A percentile compares a stretch with the other conserved stretches of the same genome.
These are phyloP conservation scores for Pestalotiopsis sp. DNA, from an alignment of 2,329 filamentous ascomycete genomes.

Conservation along the genomic window DNA sequence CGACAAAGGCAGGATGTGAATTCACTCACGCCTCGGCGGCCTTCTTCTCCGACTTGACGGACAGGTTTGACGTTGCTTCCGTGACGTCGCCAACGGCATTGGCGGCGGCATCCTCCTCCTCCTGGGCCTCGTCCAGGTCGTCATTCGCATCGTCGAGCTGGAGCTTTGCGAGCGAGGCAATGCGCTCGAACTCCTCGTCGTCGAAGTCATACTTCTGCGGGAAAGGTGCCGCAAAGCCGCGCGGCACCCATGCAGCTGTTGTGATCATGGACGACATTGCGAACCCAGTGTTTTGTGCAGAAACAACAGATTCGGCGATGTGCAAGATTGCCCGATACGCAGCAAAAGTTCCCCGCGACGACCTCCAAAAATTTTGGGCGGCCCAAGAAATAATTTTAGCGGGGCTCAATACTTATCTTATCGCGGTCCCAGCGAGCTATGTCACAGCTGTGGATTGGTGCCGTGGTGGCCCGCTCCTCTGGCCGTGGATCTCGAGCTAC, in stretches of 20 bases:
- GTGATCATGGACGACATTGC: constrained; percentile 73
- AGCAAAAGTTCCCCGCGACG: neutral
- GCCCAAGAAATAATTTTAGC: constrained; percentile 18
- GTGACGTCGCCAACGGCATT: constrained; percentile 21
- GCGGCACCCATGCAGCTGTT: constrained; percentile 73
- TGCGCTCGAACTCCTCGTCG: constrained; percentile 74
- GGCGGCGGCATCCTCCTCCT: constrained; percentile 30
- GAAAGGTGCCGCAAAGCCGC: constrained; percentile 75
- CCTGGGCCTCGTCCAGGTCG: constrained; percentile 74
- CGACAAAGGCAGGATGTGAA: too few relatives aligned
- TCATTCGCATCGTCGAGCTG: constrained; percentile 92
- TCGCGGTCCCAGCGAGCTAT: neutral
- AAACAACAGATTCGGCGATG: neutral
- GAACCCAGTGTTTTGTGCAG: neutral
- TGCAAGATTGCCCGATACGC: neutral
- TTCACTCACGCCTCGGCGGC: constrained; percentile 28
- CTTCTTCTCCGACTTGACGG: constrained; percentile 21
- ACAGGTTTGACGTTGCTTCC: constrained; percentile 21
- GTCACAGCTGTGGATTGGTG: neutral
- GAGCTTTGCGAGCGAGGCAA: constrained; percentile 72
- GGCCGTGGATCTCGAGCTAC: neutral
- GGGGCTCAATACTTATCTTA: constrained; percentile 19
- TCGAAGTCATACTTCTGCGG: constrained; percentile 75
- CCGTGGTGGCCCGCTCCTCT: neutral
- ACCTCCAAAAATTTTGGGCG: constrained; percentile 13